These are phyloP conservation scores for Geotrichum citri-aurantii DNA, from an alignment of 1,139 yeast species.

Conservation along the genomic window DNA sequence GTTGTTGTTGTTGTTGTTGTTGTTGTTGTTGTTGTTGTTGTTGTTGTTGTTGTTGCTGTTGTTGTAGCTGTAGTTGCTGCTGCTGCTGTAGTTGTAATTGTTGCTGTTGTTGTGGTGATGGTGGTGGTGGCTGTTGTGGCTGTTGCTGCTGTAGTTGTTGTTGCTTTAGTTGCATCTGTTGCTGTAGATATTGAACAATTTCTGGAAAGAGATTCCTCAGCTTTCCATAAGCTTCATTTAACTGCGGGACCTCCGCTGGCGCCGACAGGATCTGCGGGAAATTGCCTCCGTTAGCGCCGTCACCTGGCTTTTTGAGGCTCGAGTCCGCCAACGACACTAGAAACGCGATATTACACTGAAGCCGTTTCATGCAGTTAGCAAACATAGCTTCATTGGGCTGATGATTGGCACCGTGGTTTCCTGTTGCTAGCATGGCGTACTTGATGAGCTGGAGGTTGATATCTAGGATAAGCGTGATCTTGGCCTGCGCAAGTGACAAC, in stretches of 20 bases:
- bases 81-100: slow-evolving; percentile 5
- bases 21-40: slow-evolving; percentile 11
- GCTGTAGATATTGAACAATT: slow-evolving; percentile 26
- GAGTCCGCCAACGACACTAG: slow-evolving; percentile 30
- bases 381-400: slow-evolving; percentile 22
- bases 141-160: slow-evolving; percentile 21
- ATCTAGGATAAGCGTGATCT: slow-evolving; percentile 29
- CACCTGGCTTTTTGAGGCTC: neutral
- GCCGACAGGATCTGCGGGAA: slow-evolving; percentile 31
- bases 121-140: slow-evolving; percentile 7
- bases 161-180: slow-evolving; percentile 24
- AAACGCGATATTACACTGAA: slow-evolving; percentile 34
- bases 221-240: slow-evolving; percentile 28
- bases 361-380: slow-evolving; percentile 30
- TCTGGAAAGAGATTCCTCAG: slow-evolving; percentile 32
- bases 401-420: slow-evolving; percentile 10
- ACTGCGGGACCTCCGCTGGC: slow-evolving; percentile 31
- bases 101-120: neutral
- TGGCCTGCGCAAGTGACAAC: slow-evolving; percentile 24
- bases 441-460: slow-evolving; percentile 34
- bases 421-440: slow-evolving; percentile 25
- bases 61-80: slow-evolving; percentile 12
- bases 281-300: slow-evolving; percentile 5
- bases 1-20: slow-evolving; percentile 9
- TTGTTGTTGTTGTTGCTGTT: slow-evolving; percentile 12